A percentile compares a stretch with the other conserved stretches of the same genome.
These are phyloP conservation scores for Cutaneotrichosporon daszewskae DNA, from an alignment of 1,284 basidiomycete species.

Conservation along the genomic window DNA sequence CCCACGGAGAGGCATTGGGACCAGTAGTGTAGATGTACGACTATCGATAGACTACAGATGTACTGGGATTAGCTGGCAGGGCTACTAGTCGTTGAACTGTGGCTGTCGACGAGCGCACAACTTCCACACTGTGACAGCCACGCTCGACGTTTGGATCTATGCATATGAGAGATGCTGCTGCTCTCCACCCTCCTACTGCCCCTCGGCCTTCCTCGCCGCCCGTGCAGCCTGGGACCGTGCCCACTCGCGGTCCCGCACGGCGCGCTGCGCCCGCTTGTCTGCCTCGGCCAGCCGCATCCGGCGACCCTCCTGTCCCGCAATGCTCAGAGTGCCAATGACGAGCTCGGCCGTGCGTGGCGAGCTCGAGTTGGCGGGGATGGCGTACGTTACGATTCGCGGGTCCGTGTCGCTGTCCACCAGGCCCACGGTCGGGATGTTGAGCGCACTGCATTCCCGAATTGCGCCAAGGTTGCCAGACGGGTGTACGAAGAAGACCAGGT, in stretches of 20 bases:
- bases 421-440: constrained; percentile 79
- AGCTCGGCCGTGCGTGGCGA: constrained; percentile 78
- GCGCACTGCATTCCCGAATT: constrained; percentile 76
- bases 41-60: too few species aligned
- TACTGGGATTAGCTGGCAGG: too few species aligned
- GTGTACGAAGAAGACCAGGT: constrained; percentile 84
- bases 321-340: constrained; percentile 80
- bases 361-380: constrained; percentile 90
- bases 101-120: too few species aligned
- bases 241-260: constrained; percentile 3
- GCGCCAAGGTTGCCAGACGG: constrained; percentile 75
- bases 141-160: too few species aligned
- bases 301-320: constrained; percentile 79
- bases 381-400: constrained; percentile 93
- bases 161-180: too few species aligned
- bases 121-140: too few species aligned
- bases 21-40: too few species aligned
- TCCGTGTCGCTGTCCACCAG: constrained; percentile 94
- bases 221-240: constrained; percentile 1
- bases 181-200: too few species aligned
- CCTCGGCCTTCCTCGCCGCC: too few species aligned
- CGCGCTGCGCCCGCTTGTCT: constrained; percentile 1
- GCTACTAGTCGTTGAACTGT: too few species aligned
- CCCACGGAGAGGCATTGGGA: constrained; percentile 1
- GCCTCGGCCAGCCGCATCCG: constrained; percentile 11